Evolutionary conservation across 164 flowering plant species (phyloP), one percentile per base, ranked within the genome.

Genomic region (Berberis thunbergii): DNA sequence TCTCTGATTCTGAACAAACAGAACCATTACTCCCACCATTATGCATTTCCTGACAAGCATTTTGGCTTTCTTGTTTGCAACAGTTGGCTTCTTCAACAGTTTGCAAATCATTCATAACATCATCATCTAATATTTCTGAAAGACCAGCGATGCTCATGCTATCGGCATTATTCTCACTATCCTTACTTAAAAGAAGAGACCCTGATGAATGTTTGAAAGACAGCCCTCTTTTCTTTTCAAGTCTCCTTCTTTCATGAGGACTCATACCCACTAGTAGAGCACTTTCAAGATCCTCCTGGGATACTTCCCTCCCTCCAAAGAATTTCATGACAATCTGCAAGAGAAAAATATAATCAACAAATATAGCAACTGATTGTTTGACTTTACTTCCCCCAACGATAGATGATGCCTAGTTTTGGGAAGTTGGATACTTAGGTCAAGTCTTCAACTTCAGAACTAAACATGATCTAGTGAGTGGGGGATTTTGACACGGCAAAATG

Each of bases 211-310:
- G 73, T 64, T 78, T 81, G 9, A 74, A 66, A 60, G 78, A 52
- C 57, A 78, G 57, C 40, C 91, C 90, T 76, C 77, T 87, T 69
- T 91, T 94, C 81, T 83, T 94, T 77, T 74, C 73, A 50, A 81
- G 63, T 50, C 83, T 74, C 76, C 89, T 84, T 74, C 82, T 83
- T 79, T 85, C 96, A 45, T 89, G 95, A 69, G 99, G 88, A 76
- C 83, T 94, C 97, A 94, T 88, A 62, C 97, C 99, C 66, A 86
- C 91, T 57, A 87, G 73, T 65, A 91, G 69, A 71, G 99, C 96
- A 54, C 56, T 77, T 77, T 89, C 96, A 59, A 94, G 75, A 74
- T 94, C 99, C 67, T 77, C 84, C 61, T 83, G 75, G 46, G 88
- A 74, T 73, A 94, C 80, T 65, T 89, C 86, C 68, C 87, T 82